Base-by-base conservation (phyloP, 208 protist genomes). In the Wallacemonas rigidus region DNA sequence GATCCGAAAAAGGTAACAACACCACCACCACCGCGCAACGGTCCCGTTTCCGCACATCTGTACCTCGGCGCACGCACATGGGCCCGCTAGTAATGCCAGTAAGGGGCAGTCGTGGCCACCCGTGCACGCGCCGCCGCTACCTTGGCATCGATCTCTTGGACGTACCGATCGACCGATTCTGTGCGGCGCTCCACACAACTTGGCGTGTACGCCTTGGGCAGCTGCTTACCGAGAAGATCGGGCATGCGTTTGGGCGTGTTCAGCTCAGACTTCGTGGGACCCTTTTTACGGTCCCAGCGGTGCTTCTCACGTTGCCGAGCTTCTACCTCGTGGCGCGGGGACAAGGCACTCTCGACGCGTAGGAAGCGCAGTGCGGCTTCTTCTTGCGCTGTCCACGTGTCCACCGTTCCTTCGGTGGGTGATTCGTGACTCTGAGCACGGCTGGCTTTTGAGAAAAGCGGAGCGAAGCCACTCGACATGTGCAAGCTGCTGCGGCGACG, bases 391-490 rank as follows among this genome's bases (percentile, higher is more conserved):
- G 75, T 57, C 44, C 55, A 35, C 26, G 69, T 71, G 53, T 53
- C 45, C 15, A 17, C 58, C 58, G 45, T 12, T 14, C 45, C 45
- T 12, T 50, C 45, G 45, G 45, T 12, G 45, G 45, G 11, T n/a
- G 58, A 39, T n/a, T 48, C 36, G 12, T 58, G 11, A 11, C 36
- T 74, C 7, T 50, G 12, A 6, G 54, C 41, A 39, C 6, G 69
- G 38, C 38, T 62, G 55, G 47, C n/a, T 47, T 72, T 67, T 7
- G 78, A 63, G 69, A 90, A 90, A 57, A 90, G 82, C 7, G 86
- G 74, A 2, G 82, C 82, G 55, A 86, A 80, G 6, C 69, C 69
- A 69, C 82, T 86, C 54, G 72, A 38, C 40, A 74, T 60, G n/a
- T 77, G 69, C 40, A 62, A 47, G 43, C 51, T 76, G 7, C 58